A percentile compares a stretch with the other conserved stretches of the same genome.
Evolutionary conservation across 2,329 filamentous ascomycete species (phyloP).

Genomic region (Ophiostoma piceae): DNA sequence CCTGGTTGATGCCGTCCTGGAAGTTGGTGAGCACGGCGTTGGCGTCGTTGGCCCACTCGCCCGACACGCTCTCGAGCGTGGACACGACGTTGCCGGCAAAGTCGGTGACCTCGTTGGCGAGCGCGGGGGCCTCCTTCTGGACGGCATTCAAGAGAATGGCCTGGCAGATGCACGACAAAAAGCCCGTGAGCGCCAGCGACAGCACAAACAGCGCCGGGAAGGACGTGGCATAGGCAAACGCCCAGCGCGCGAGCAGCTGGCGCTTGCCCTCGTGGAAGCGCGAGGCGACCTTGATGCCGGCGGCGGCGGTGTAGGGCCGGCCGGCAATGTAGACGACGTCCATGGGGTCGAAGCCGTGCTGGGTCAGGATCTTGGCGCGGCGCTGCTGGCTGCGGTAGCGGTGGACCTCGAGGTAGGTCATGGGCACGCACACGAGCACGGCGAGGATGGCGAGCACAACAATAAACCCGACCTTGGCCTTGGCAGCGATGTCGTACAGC

Average conservation of each 20-base stretch:
- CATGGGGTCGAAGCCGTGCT: conserved; percentile 68
- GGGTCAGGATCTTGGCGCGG: conserved; percentile 56
- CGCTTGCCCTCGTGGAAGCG: conserved; percentile 53
- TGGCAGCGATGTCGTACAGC: conserved; percentile 60
- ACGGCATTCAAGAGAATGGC: conserved; percentile 69
- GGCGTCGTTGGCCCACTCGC: conserved; percentile 68
- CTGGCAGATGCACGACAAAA: conserved; percentile 79
- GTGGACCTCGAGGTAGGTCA: conserved; percentile 75
- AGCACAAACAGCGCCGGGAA: conserved; percentile 80
- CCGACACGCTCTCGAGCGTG: conserved; percentile 67
- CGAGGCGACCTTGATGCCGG: conserved; percentile 65
- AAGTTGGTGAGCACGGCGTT: conserved; percentile 59
- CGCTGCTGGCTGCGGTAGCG: conserved; percentile 69
- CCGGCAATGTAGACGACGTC: conserved; percentile 86
- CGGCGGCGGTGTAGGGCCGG: conserved; percentile 66
- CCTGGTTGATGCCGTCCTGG: conserved; percentile 67
- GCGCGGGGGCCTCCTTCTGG: conserved; percentile 67
- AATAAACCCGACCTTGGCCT: conserved; percentile 69
- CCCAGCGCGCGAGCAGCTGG: conserved; percentile 74
- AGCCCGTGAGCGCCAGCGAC: conserved; percentile 72
- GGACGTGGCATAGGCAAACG: conserved; percentile 81
- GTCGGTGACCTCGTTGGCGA: conserved; percentile 67
- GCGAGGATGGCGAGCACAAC: conserved; percentile 58
- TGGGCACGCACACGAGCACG: conserved; percentile 55
- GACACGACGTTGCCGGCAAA: conserved; percentile 74